Conservation (phyloP, 1,139 yeast species). For the Suhomyces panamericanus region DNA sequence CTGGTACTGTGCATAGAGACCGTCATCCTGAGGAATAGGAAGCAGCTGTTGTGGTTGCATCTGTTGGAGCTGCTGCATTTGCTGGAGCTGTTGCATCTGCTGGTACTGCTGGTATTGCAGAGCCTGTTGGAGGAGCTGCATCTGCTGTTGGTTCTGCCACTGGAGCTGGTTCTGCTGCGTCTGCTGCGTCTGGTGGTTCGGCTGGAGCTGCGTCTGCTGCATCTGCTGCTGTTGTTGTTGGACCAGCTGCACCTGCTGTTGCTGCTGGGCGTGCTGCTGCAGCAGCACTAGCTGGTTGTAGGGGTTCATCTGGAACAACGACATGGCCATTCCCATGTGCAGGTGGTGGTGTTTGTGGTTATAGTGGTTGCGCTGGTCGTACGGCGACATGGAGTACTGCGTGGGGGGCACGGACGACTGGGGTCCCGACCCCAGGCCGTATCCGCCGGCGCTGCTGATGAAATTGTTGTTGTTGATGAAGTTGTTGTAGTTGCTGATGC, state of each 20-base stretch:
- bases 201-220: conserved; percentile 5
- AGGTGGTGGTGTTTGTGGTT: conserved; percentile 12
- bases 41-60: conserved; percentile 3
- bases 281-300: conserved; percentile 8
- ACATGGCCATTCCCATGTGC: conserved; percentile 11
- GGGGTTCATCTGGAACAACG: conserved; percentile 11
- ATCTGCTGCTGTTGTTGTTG: conserved; percentile 7
- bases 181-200: conserved; percentile 1
- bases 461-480: conserved; percentile 19
- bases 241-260: conserved; percentile 6
- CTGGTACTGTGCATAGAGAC: conserved; percentile 6
- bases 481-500: conserved; percentile 14
- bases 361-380: conserved; percentile 16
- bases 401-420: background rate
- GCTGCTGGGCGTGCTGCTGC: conserved; percentile 10
- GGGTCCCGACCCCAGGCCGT: background rate
- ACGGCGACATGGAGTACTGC: conserved; percentile 1
- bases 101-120: conserved; percentile 4
- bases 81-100: conserved; percentile 5
- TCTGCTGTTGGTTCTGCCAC: conserved; percentile 8
- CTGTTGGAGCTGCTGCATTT: conserved; percentile 4
- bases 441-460: conserved; percentile 11
- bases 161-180: no score
- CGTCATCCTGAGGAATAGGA: conserved; percentile 5
- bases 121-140: conserved; percentile 2